These are phyloP conservation scores for Penicillium aurantiogriseum DNA, from an alignment of 2,329 filamentous ascomycete genomes.

Conservation along the genomic window DNA sequence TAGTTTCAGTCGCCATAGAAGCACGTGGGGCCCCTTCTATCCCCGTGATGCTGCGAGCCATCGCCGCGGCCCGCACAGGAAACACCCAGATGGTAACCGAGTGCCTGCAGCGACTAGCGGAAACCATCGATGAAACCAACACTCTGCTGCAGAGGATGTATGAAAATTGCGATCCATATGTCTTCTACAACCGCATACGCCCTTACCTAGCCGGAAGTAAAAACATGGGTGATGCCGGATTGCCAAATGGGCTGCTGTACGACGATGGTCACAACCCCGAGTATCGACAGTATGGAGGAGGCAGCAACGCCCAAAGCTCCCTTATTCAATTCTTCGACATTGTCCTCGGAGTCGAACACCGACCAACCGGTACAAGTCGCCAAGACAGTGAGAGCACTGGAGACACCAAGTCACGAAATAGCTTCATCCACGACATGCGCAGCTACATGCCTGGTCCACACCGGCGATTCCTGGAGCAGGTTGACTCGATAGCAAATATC, in stretches of 20 bases:
- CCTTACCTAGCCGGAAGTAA: slow-evolving; percentile 94
- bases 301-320: slow-evolving; percentile 95
- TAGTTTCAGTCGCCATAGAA: slow-evolving; percentile 93
- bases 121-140: slow-evolving; percentile 81
- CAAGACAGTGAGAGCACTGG: slow-evolving; percentile 33
- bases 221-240: slow-evolving; percentile 93
- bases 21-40: slow-evolving; percentile 84
- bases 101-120: slow-evolving; percentile 78
- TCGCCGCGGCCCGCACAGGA: slow-evolving; percentile 70
- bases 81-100: slow-evolving; percentile 71
- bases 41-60: slow-evolving; percentile 82
- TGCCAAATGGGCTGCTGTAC: slow-evolving; percentile 84
- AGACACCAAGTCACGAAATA: slow-evolving; percentile 62
- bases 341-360: slow-evolving; percentile 82
- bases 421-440: slow-evolving; percentile 97
- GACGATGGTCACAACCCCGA: slow-evolving; percentile 71
- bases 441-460: slow-evolving; percentile 95
- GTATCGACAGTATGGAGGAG: slow-evolving; percentile 85
- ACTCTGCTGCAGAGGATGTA: slow-evolving; percentile 83
- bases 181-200: slow-evolving; percentile 95
- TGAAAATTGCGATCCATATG: slow-evolving; percentile 87
- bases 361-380: slow-evolving; percentile 72
- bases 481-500: slow-evolving; percentile 79
- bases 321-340: slow-evolving; percentile 98
- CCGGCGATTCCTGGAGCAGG: slow-evolving; percentile 80